Evolutionary conservation across 805 yeast genomes (phyloP).

Genomic region (Pichia sporocuriosa): DNA sequence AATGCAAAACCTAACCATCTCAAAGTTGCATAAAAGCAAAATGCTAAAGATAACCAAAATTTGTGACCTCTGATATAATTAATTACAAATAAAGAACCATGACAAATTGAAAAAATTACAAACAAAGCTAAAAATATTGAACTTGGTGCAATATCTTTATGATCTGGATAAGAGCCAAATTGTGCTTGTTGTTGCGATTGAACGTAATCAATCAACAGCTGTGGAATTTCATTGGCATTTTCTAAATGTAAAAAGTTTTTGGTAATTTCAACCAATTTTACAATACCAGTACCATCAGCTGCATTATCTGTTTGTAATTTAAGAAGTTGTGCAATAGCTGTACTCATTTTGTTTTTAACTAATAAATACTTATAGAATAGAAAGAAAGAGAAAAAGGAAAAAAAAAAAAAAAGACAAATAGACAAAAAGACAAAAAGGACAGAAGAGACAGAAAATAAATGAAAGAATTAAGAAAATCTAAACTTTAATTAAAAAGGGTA

Average conservation of each 20-base stretch:
- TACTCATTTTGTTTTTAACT: slow-evolving; percentile 8
- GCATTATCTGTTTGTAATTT: slow-evolving; percentile 33
- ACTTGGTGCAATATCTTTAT: slow-evolving; percentile 51
- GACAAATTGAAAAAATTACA: slow-evolving; percentile 40
- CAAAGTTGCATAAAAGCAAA: slow-evolving; percentile 45
- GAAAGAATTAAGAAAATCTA: too few species aligned
- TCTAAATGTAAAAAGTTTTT: slow-evolving; percentile 21
- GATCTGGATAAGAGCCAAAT: slow-evolving; percentile 59
- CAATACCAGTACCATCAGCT: slow-evolving; percentile 45
- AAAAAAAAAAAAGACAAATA: too few species aligned
- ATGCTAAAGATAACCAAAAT: slow-evolving; percentile 49
- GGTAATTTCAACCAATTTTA: slow-evolving; percentile 27
- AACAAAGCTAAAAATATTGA: slow-evolving; percentile 52
- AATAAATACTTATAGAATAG: too few species aligned
- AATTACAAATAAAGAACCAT: slow-evolving; percentile 38
- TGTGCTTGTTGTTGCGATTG: slow-evolving; percentile 39
- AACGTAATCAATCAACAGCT: slow-evolving; percentile 31
- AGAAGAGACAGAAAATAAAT: too few species aligned
- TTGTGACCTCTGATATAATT: slow-evolving; percentile 52
- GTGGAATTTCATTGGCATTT: slow-evolving; percentile 32
- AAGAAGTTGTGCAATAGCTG: slow-evolving; percentile 19
- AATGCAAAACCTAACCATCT: slow-evolving; percentile 54
- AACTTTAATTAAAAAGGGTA: too few species aligned
- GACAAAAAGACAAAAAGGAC: too few species aligned
- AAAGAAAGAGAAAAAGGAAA: too few species aligned